Evolutionary conservation across 2,329 filamentous ascomycete species (phyloP).

Genomic region (Pseudogymnoascus destructans): DNA sequence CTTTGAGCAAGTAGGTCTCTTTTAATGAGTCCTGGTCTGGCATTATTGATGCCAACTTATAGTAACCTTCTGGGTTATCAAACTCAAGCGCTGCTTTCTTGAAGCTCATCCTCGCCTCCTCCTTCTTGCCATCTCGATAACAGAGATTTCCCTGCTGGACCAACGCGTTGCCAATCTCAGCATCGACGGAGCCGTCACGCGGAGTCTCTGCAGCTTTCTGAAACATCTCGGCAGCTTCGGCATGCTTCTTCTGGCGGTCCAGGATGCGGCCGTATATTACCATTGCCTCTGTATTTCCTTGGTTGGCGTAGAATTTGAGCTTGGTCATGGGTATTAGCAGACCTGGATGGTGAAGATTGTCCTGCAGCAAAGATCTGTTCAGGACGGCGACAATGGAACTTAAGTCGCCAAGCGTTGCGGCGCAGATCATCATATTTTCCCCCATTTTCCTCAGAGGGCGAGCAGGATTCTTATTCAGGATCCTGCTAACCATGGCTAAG

Average conservation of each 20-base stretch:
- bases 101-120: constrained; percentile 19
- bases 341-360: constrained; percentile 6
- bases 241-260: constrained; percentile 12
- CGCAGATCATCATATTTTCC: constrained; percentile 17
- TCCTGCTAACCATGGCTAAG: constrained; percentile 17
- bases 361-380: constrained; percentile 12
- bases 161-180: constrained; percentile 21
- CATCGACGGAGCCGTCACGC: constrained; percentile 15
- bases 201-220: constrained; percentile 17
- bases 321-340: constrained; percentile 14
- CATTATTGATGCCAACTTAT: constrained; percentile 20
- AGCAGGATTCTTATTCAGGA: constrained; percentile 17
- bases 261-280: constrained; percentile 21
- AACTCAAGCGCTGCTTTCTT: constrained; percentile 22
- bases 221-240: constrained; percentile 20
- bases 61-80: constrained; percentile 23
- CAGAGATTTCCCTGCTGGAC: constrained; percentile 19
- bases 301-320: constrained; percentile 18
- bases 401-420: constrained; percentile 21
- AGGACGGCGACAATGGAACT: constrained; percentile 20
- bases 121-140: constrained; percentile 11
- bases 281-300: constrained; percentile 22
- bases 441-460: constrained; percentile 17
- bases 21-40: constrained; percentile 13
- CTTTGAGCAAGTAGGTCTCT: constrained; percentile 22